These are phyloP conservation scores for Lachancea cidri DNA, from an alignment of 805 yeast genomes.

Conservation along the genomic window DNA sequence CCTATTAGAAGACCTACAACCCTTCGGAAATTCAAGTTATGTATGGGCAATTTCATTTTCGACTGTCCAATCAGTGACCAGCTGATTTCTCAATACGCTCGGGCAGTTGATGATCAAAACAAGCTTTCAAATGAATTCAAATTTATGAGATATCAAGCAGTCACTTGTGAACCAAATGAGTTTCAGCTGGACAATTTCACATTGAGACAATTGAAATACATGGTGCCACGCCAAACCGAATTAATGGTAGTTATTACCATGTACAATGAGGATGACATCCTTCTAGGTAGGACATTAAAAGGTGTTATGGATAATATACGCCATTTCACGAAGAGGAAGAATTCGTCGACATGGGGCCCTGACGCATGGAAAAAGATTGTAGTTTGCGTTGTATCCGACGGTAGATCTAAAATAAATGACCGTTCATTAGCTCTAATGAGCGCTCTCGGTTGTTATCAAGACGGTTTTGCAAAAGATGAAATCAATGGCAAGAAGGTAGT, in stretches of 20 bases:
- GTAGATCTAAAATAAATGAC: conserved; percentile 77
- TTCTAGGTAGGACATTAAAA: conserved; percentile 78
- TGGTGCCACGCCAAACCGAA: conserved; percentile 78
- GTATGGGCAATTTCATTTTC: conserved; percentile 72
- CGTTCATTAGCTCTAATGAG: conserved; percentile 75
- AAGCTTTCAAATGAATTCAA: conserved; percentile 50
- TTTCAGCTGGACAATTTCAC: conserved; percentile 60
- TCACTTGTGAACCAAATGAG: conserved; percentile 83
- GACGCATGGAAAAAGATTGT: conserved; percentile 94
- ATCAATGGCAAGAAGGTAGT: conserved; percentile 78
- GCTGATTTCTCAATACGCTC: conserved; percentile 46
- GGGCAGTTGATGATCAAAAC: conserved; percentile 38
- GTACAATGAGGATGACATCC: conserved; percentile 82
- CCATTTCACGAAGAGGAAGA: conserved; percentile 60
- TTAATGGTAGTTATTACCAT: conserved; percentile 80
- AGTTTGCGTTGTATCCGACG: conserved; percentile 86
- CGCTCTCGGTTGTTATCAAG: conserved; percentile 88
- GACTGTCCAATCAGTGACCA: conserved; percentile 85
- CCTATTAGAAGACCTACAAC: conserved; percentile 21
- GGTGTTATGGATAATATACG: conserved; percentile 87
- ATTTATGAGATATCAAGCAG: conserved; percentile 90
- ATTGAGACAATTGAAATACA: conserved; percentile 76
- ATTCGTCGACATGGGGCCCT: conserved; percentile 83
- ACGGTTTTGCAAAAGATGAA: conserved; percentile 89
- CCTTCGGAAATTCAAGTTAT: conserved; percentile 29